These are phyloP conservation scores for Boeremia lycopersici DNA, from an alignment of 2,329 filamentous ascomycete species.

Conservation along the genomic window DNA sequence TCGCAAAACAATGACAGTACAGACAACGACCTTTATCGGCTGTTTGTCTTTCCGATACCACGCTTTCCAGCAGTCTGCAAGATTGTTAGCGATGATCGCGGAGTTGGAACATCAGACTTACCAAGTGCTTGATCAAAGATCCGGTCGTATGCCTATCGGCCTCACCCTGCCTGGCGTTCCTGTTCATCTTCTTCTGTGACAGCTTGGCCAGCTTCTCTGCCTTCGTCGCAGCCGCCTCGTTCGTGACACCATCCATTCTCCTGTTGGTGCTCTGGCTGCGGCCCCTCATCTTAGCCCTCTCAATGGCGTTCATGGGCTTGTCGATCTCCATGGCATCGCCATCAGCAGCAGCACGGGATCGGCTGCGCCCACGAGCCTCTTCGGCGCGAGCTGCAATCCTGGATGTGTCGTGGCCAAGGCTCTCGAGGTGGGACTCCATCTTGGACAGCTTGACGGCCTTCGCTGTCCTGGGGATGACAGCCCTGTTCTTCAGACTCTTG, in stretches of 20 bases:
- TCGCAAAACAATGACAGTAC: slow-evolving; percentile 18
- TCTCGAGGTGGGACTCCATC: slow-evolving; percentile 84
- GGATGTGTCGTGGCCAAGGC: slow-evolving; percentile 82
- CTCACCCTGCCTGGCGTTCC: slow-evolving; percentile 96
- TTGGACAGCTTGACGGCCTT: slow-evolving; percentile 82
- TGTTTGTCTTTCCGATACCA: slow-evolving; percentile 85
- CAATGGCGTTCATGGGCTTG: slow-evolving; percentile 46
- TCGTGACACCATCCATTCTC: slow-evolving; percentile 76
- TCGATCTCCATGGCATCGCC: slow-evolving; percentile 76
- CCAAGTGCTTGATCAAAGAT: slow-evolving; percentile 86
- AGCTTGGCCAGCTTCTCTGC: slow-evolving; percentile 87
- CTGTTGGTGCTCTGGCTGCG: slow-evolving; percentile 71
- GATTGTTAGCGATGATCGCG: slow-evolving; percentile 20
- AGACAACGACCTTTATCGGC: slow-evolving; percentile 43
- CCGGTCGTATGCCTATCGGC: slow-evolving; percentile 88
- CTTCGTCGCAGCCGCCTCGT: slow-evolving; percentile 71
- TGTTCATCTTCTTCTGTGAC: slow-evolving; percentile 97
- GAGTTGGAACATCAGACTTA: slow-evolving; percentile 57
- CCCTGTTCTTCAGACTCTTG: slow-evolving; percentile 96
- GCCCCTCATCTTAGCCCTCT: slow-evolving; percentile 73
- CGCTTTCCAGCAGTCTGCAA: slow-evolving; percentile 84
- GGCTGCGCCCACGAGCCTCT: slow-evolving; percentile 73
- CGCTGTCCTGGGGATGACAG: slow-evolving; percentile 83
- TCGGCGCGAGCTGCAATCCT: slow-evolving; percentile 76
- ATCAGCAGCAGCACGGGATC: slow-evolving; percentile 60